Percentiles rank a stretch among this genome's conserved stretches.
These are phyloP conservation scores for Crataegus laevigata DNA, from an alignment of 306 rosid species.

Conservation along the genomic window DNA sequence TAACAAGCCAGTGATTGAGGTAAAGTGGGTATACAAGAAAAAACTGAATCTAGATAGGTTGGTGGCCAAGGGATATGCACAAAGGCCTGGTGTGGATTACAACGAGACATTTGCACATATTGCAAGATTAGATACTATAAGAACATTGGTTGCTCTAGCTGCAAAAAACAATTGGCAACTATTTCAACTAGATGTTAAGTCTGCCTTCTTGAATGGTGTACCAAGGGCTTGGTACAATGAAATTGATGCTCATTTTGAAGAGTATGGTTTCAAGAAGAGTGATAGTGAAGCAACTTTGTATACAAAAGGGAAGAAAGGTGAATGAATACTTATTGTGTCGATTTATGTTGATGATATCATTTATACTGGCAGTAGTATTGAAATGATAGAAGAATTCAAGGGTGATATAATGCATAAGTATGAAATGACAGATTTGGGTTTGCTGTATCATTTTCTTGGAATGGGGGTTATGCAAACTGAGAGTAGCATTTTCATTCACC, in stretches of 20 bases:
- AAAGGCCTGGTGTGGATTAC: too few relatives aligned
- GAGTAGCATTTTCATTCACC: too few relatives aligned
- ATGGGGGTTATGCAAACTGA: too few relatives aligned
- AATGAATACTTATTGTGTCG: neutral
- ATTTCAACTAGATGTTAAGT: neutral
- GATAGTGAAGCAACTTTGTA: neutral
- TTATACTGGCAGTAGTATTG: too few relatives aligned
- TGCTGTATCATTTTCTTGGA: too few relatives aligned
- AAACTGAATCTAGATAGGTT: too few relatives aligned
- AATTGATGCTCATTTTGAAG: too few relatives aligned
- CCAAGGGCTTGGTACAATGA: too few relatives aligned
- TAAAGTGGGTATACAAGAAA: neutral
- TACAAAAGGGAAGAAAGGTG: too few relatives aligned
- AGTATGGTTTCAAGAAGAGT: neutral
- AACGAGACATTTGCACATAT: neutral
- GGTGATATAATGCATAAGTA: too few relatives aligned
- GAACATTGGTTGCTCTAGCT: neutral
- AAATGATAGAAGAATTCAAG: neutral
- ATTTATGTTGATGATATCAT: neutral
- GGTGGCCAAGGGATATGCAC: neutral
- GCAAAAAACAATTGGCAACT: too few relatives aligned
- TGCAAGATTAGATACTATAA: neutral
- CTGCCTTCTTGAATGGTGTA: neutral
- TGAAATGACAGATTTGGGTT: neutral
- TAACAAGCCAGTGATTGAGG: neutral